phyloP scores from a whole-genome alignment of 2,329 filamentous ascomycete genomes.

The Fusarium sp. region DNA sequence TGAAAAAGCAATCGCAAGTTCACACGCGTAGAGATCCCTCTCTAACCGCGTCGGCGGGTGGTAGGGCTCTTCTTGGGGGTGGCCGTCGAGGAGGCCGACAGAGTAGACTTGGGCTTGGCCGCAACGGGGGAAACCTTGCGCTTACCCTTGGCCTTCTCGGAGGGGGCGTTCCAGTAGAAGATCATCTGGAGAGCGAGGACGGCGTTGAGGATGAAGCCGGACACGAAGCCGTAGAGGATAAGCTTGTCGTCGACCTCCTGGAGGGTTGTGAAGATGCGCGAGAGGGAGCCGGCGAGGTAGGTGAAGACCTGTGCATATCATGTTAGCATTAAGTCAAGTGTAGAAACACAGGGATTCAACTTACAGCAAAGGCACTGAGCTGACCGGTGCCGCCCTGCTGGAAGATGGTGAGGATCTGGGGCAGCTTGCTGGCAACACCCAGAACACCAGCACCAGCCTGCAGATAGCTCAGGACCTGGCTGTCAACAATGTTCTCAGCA shows the following conservation, averaged over 20 bases:
- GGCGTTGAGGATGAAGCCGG: constrained; percentile 89
- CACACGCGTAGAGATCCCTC: constrained; percentile 27
- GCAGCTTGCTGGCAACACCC: constrained; percentile 90
- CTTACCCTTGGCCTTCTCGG: constrained; percentile 60
- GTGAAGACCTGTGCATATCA: constrained; percentile 83
- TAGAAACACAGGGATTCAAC: constrained; percentile 49
- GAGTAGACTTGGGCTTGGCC: constrained; percentile 46
- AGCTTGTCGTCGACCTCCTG: constrained; percentile 98
- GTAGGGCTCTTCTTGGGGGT: constrained; percentile 58
- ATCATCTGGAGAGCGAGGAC: constrained; percentile 91
- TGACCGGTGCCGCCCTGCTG: constrained; percentile 91
- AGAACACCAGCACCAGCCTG: constrained; percentile 88
- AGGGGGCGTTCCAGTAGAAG: constrained; percentile 90
- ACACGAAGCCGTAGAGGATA: constrained; percentile 94
- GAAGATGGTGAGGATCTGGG: constrained; percentile 91
- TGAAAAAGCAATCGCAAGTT: constrained; percentile 32
- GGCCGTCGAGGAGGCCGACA: constrained; percentile 39
- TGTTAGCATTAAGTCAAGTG: not conserved
- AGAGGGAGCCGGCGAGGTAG: constrained; percentile 92
- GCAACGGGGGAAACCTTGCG: constrained; percentile 50
- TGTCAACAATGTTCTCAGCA: constrained; percentile 71
- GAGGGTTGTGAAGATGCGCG: constrained; percentile 96
- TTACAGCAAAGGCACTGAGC: constrained; percentile 94
- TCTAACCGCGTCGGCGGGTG: constrained; percentile 58
- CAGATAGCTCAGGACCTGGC: constrained; percentile 76